Base-by-base conservation (phyloP, 305 asterid genomes). In the Fraxinus floribunda region DNA sequence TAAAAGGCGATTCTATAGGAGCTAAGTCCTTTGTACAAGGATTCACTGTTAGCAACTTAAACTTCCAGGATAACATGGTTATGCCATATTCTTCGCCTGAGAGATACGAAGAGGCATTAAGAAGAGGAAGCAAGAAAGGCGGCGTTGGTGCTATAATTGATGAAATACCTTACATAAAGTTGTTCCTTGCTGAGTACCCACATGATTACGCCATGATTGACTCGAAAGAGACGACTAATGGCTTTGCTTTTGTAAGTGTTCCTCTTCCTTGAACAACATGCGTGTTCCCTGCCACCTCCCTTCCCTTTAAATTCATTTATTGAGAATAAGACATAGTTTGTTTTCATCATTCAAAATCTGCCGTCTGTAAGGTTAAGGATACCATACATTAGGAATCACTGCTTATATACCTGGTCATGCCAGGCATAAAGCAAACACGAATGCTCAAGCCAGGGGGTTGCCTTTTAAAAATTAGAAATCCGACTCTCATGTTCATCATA, bases 231-330 rank as follows among this genome's bases (percentile, higher is more conserved):
- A 57, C 68, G 7, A 57, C 68, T 4, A 75, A 68, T 9, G 94
- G 94, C 24, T 84, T 88, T 64, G 94, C 87, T 16, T 90, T 90
- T 64, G 92, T 89, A 78, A 88, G 91, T 77, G 3, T 10, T 64
- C 15, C 24, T 64, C 72, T 57, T 57, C 26, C 62, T 49, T 49
- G 52, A 41, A 41, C 52, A 41, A 41, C 10, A 41, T 1, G 16
- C 10, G 52, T 41, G 52, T 15, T 13, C 60, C 20, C 60, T 16
- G n/a, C 60, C 7, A 0, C 60, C 60, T 15, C 7, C 20, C 1
- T 4, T 1, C 30, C 30, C 30, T 2, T 29, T 1, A 16, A 49
- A 49, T 4, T 49, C 20, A 15, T 49, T 49, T 49, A 49, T 16
- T 15, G 60, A 8, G 13, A 39, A 39, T 39, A 39, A 39, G 46